Conservation (phyloP, 257 asterid species). For the Plectranthus barbatus region DNA sequence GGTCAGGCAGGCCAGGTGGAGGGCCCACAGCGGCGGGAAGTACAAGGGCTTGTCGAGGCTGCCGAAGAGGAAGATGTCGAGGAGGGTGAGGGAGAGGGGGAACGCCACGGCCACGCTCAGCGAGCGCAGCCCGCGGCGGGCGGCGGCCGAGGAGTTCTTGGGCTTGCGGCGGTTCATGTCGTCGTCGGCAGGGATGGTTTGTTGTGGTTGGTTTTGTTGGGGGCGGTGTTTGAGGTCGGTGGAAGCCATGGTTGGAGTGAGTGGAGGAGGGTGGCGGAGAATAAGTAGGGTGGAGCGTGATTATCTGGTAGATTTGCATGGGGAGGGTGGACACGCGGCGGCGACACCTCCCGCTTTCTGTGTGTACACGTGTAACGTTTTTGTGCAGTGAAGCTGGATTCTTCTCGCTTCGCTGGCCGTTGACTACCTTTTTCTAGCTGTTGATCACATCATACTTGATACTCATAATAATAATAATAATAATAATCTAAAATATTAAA, state of each 20-base stretch:
- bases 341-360: neutral
- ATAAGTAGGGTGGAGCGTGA: too few species aligned
- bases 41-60: constrained; percentile 57
- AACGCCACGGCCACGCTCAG: constrained; percentile 51
- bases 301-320: too few species aligned
- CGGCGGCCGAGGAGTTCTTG: constrained; percentile 25
- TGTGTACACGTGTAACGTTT: constrained; percentile 27
- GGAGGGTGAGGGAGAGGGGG: constrained; percentile 43
- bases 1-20: constrained; percentile 53
- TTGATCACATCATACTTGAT: too few species aligned
- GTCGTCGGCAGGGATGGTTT: neutral
- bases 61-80: constrained; percentile 56
- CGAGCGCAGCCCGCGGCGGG: constrained; percentile 70
- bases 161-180: constrained; percentile 24
- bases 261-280: too few species aligned
- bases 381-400: neutral
- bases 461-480: too few species aligned
- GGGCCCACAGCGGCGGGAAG: constrained; percentile 80
- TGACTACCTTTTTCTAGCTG: neutral
- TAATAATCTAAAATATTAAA: too few species aligned
- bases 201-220: neutral
- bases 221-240: constrained; percentile 62
- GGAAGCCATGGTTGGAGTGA: constrained; percentile 43
- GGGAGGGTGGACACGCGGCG: too few species aligned
- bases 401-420: neutral